Evolutionary conservation across 371 early-diverging fungal species (phyloP).

Genomic region (Thermomucor indicae-seudaticae): DNA sequence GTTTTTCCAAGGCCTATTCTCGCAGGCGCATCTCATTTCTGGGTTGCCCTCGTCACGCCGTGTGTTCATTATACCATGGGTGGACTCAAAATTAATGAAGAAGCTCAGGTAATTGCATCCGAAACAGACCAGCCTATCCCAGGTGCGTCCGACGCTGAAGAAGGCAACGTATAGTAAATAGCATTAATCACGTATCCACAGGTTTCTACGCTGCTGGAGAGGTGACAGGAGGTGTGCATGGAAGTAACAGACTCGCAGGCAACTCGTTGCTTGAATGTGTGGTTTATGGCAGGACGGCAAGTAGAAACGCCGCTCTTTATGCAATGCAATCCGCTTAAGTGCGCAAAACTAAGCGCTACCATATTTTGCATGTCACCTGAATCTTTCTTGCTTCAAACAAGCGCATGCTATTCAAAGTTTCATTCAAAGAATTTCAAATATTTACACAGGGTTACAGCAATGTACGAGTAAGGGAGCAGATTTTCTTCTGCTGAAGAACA

Average conservation of each 20-base stretch:
- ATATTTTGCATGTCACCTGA: too few relatives aligned
- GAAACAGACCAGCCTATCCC: slow-evolving; percentile 6
- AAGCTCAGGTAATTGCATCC: slow-evolving; percentile 36
- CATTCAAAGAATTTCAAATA: too few relatives aligned
- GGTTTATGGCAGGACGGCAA: slow-evolving; percentile 81
- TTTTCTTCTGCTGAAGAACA: too few relatives aligned
- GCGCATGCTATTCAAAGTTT: too few relatives aligned
- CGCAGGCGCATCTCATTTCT: slow-evolving; percentile 49
- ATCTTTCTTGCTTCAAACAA: too few relatives aligned
- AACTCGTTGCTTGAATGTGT: slow-evolving; percentile 83
- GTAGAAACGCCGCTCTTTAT: slow-evolving; percentile 44
- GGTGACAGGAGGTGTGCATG: slow-evolving; percentile 79
- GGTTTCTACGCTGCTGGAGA: slow-evolving; percentile 82
- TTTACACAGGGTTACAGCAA: too few relatives aligned
- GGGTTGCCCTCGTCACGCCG: slow-evolving; percentile 72
- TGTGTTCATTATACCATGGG: slow-evolving; percentile 90
- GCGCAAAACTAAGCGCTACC: too few relatives aligned
- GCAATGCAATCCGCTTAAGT: too few relatives aligned
- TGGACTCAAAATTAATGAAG: slow-evolving; percentile 64
- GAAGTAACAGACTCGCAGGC: slow-evolving; percentile 80
- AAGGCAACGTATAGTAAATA: background rate
- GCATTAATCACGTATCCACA: slow-evolving; percentile 23
- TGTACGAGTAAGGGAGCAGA: too few relatives aligned
- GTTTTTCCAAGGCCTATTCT: slow-evolving; percentile 59
- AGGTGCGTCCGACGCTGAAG: background rate